Conservation (phyloP, 257 asterid species). For the Salvia hispanica region DNA sequence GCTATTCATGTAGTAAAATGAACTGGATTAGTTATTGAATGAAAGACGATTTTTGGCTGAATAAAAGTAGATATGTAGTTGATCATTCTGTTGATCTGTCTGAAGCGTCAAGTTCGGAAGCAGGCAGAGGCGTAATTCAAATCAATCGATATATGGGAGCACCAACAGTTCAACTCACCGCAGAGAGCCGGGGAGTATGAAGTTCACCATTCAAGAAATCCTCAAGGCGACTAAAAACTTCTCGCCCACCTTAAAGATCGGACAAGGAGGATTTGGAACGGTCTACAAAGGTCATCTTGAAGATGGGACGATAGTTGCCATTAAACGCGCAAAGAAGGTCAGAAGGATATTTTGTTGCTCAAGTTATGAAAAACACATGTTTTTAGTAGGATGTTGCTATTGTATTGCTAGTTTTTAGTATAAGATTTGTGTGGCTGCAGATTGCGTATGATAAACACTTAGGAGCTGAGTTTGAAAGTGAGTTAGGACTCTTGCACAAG, state of each 20-base stretch:
- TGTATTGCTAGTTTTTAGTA: neutral
- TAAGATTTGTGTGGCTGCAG: conserved; percentile 44
- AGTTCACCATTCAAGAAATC: conserved; percentile 72
- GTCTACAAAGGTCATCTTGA: conserved; percentile 76
- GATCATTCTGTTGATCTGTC: conserved; percentile 37
- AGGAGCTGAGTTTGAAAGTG: conserved; percentile 72
- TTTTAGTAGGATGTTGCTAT: neutral
- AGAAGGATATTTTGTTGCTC: conserved; percentile 13
- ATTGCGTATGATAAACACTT: conserved; percentile 62
- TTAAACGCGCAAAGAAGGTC: conserved; percentile 94
- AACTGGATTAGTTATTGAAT: too few relatives aligned
- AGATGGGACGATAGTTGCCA: conserved; percentile 84
- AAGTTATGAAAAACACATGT: neutral
- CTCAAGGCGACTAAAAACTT: conserved; percentile 74
- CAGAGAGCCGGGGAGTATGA: conserved; percentile 52
- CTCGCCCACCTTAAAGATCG: conserved; percentile 79
- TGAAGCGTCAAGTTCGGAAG: conserved; percentile 55
- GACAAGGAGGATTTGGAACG: conserved; percentile 98
- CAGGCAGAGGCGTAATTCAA: conserved; percentile 48
- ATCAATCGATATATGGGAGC: conserved; percentile 50
- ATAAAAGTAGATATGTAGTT: conserved; percentile 6
- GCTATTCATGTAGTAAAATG: too few relatives aligned
- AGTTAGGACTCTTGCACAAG: conserved; percentile 71
- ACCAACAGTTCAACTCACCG: conserved; percentile 53
- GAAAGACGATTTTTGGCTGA: conserved; percentile 5